phyloP scores from a whole-genome alignment of 2,329 filamentous ascomycete species.

The Ascocoryne sarcoides region DNA sequence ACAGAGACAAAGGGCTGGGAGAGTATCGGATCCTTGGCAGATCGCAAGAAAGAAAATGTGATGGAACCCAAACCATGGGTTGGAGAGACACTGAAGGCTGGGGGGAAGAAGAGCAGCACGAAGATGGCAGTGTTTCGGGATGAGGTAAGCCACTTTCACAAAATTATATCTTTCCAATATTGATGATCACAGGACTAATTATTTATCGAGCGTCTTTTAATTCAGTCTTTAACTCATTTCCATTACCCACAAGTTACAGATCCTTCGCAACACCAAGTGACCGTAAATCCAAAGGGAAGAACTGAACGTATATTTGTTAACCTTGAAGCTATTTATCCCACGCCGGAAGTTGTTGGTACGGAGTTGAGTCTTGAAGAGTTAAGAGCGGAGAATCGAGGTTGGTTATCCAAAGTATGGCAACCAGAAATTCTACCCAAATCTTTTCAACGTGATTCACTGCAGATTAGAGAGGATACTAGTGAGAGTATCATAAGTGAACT shows the following conservation, averaged over 20 bases:
- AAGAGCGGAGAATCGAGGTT: constrained; percentile 67
- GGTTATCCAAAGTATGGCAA: constrained; percentile 51
- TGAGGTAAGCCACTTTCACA: constrained; percentile 60
- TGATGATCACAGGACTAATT: constrained; percentile 98
- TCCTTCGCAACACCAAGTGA: constrained; percentile 67
- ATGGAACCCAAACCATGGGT: constrained; percentile 83
- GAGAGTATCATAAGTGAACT: constrained; percentile 8
- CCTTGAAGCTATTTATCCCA: constrained; percentile 76
- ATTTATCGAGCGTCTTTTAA: constrained; percentile 46
- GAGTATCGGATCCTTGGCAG: constrained; percentile 74
- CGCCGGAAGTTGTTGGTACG: constrained; percentile 56
- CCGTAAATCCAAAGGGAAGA: constrained; percentile 73
- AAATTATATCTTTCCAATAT: constrained; percentile 47
- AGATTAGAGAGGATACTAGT: constrained; percentile 7
- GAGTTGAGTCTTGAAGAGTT: constrained; percentile 92
- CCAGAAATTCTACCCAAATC: constrained; percentile 13
- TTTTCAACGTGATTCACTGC: neutral
- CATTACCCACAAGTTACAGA: constrained; percentile 54
- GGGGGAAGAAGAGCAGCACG: constrained; percentile 68
- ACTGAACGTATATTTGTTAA: constrained; percentile 83
- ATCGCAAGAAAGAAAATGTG: constrained; percentile 89
- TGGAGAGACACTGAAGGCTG: constrained; percentile 81
- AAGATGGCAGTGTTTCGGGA: constrained; percentile 96
- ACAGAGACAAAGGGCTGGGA: constrained; percentile 73
- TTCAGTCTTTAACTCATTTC: constrained; percentile 47